Base-by-base conservation (phyloP, 805 yeast species). In the Lipomyces anomalus region DNA sequence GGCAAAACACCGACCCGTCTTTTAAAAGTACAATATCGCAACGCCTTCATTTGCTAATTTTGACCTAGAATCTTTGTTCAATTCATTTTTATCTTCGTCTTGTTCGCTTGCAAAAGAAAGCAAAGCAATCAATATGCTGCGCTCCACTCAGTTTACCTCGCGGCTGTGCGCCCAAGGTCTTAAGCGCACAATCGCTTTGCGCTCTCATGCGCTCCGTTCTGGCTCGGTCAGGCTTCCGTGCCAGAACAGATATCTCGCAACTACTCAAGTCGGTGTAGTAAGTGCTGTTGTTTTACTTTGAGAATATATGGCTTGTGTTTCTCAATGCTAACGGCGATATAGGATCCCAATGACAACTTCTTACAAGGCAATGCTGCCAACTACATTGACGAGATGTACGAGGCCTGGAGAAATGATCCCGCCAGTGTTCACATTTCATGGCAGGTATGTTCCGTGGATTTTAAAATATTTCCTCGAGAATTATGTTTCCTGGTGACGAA, bases 321-420 rank as follows among this genome's bases (percentile, higher is more conserved):
- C 30, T 26, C 11, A 22, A 34, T 34, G 23, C 37, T 34, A n/a
- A 34, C 37, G 23, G 23, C 23, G 32, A 13, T 28, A 1, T 22
- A 50, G 55, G 49, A 48, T 32, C 44, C 53, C 37, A 56, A 58
- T 47, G 98, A 92, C 69, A 74, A 79, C 35, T 92, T 92, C 67
- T 69, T 89, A 57, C 84, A 84, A 57, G 78, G 92, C 49, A 79
- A 80, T 64, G 85, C 85, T 67, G 92, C 95, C 53, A 80, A 80
- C 61, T 92, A 92, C 68, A 84, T 92, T 59, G 99, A 92, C 67
- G 97, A 92, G 72, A 92, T 92, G 99, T 92, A 88, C 68, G 79
- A 79, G 54, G 89, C 95, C 42, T 92, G 97, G 97, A 76, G 79
- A 61, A 67, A 78, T 55, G 98, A 92, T 65, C 98, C 97, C 24